Base-by-base conservation (phyloP, 345 rosid genomes). In the Hibiscus tridactylites region DNA sequence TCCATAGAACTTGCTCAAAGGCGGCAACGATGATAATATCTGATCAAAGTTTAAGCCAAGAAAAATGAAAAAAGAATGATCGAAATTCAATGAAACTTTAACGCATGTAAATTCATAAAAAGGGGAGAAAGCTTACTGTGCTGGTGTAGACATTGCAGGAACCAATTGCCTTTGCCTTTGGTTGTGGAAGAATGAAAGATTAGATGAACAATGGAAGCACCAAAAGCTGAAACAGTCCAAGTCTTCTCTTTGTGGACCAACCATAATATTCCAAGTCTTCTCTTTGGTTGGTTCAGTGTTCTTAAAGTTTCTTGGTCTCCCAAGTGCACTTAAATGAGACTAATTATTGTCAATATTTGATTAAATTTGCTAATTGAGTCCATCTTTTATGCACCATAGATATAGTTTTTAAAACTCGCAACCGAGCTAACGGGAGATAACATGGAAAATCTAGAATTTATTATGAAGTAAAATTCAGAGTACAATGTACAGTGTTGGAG, bases 1-100 rank as follows among this genome's bases (percentile, higher is more conserved):
- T 62, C 90, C 90, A 84, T 79, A 85, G 44, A 75, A 54, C 85
- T 88, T 88, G 86, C 88, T 88, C 74, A 88, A 87, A 0, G 92
- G 92, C 0, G 92, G 90, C 47, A 88, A 68, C 6, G 92, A 88
- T 47, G 72, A 67, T 86, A 88, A 68, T 77, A 88, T 69, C 93
- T 88, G 75, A n/a, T 54, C 73, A 35, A 60, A 19, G 15, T 47
- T 26, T 17, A 66, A 66, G 42, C 19, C 6, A 6, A 65, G 3
- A 65, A 44, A 65, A 46, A 66, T 66, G 19, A 19, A 7, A 56
- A 56, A 21, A 9, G 6, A 33, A 31, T 31, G 37, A 3, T 33
- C 37, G 37, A 33, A 33, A 33, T 33, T 33, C 37, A 33, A 33
- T 33, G 37, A 33, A 5, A 33, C 8, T 15, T 11, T 50, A 19